Conservation (phyloP, 2,329 filamentous ascomycete species). For the Fusarium austroafricanum region DNA sequence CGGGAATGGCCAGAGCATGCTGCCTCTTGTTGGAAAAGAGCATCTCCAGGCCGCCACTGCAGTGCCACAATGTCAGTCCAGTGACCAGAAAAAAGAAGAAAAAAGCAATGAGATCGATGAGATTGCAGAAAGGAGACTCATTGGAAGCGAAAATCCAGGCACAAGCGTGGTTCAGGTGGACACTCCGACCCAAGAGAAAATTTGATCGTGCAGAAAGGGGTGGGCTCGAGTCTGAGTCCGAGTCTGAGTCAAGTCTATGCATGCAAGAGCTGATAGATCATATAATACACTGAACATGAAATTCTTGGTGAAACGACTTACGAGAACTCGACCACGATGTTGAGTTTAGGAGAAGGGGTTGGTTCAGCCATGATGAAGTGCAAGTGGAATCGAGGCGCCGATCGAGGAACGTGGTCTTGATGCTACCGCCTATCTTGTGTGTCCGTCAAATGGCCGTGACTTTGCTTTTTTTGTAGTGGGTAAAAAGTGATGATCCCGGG, state of each 20-base stretch:
- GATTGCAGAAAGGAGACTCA: conserved; percentile 17
- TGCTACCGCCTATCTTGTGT: background rate
- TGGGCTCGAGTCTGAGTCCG: conserved; percentile 5
- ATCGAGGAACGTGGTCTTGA: conserved; percentile 2
- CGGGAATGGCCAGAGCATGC: conserved; percentile 76
- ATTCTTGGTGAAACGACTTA: conserved; percentile 49
- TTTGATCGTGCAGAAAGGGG: conserved; percentile 12
- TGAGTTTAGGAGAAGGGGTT: conserved; percentile 53
- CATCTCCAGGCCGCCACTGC: conserved; percentile 90
- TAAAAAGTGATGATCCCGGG: conserved; percentile 10
- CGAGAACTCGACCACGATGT: conserved; percentile 79
- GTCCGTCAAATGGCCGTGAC: conserved; percentile 7
- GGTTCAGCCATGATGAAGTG: conserved; percentile 33
- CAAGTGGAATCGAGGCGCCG: conserved; percentile 16
- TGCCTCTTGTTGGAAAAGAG: conserved; percentile 87
- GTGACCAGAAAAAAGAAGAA: conserved; percentile 13
- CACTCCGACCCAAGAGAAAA: conserved; percentile 19
- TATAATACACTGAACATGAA: conserved; percentile 34
- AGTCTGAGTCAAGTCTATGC: conserved; percentile 16
- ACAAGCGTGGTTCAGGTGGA: conserved; percentile 34
- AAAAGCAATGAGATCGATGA: conserved; percentile 13
- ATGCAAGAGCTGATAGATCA: conserved; percentile 42
- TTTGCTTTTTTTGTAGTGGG: conserved; percentile 34
- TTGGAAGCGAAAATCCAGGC: conserved; percentile 21
- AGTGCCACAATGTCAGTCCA: conserved; percentile 35